Conservation (phyloP, 257 asterid species). For the Lithospermum erythrorhizon region DNA sequence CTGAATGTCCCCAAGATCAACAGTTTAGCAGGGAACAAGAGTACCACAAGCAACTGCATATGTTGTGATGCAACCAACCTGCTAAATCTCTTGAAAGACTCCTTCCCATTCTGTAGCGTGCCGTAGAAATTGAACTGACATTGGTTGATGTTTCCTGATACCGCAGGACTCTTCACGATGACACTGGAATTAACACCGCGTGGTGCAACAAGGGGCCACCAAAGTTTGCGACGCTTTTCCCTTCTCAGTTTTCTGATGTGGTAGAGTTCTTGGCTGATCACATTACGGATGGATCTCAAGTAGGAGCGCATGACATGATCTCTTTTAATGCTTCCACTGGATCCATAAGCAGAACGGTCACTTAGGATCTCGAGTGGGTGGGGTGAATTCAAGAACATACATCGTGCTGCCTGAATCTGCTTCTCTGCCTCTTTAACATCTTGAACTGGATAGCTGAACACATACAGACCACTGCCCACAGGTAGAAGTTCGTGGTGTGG, state of each 20-base stretch:
- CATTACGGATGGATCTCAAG: constrained; percentile 44
- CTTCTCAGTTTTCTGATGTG: constrained; percentile 46
- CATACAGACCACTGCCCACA: constrained; percentile 72
- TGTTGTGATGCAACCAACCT: constrained; percentile 64
- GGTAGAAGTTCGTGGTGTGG: constrained; percentile 90
- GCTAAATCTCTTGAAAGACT: constrained; percentile 55
- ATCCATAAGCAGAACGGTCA: constrained; percentile 79
- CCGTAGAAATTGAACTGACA: constrained; percentile 48
- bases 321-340: constrained; percentile 67
- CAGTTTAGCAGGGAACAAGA: constrained; percentile 61
- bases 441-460: constrained; percentile 35
- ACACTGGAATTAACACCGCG: constrained; percentile 33
- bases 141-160: constrained; percentile 24
- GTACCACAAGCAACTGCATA: constrained; percentile 71
- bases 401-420: constrained; percentile 54
- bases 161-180: constrained; percentile 19
- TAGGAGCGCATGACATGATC: constrained; percentile 87
- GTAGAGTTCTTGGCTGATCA: constrained; percentile 56
- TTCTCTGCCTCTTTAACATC: constrained; percentile 43
- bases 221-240: constrained; percentile 41
- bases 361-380: constrained; percentile 94
- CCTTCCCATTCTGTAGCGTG: constrained; percentile 42
- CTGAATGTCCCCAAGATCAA: constrained; percentile 41
- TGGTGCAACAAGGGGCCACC: constrained; percentile 71
- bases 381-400: constrained; percentile 59